Evolutionary conservation across 352 stramenopile species (phyloP).

Genomic region (Phytopythium mirpurense): DNA sequence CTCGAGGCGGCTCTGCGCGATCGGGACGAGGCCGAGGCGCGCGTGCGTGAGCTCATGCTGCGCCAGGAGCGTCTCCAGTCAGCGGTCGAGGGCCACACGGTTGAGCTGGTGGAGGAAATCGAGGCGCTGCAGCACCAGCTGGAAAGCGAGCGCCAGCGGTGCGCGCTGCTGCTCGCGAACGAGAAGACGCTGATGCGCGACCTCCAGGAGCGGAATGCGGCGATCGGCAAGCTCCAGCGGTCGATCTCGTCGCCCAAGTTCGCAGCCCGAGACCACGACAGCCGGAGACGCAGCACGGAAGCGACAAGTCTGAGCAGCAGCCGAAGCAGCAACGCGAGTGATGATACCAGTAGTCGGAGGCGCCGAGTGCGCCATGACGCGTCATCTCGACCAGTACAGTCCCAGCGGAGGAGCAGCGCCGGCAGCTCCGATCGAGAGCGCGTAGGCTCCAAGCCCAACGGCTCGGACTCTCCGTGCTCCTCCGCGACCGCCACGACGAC

Average conservation of each 20-base stretch:
- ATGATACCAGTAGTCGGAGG: background rate
- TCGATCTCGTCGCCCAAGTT: slow-evolving; percentile 16
- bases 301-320: slow-evolving; percentile 12
- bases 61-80: slow-evolving; percentile 64
- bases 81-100: slow-evolving; percentile 54
- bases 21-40: slow-evolving; percentile 54
- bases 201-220: slow-evolving; percentile 58
- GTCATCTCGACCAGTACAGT: background rate
- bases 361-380: background rate
- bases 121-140: slow-evolving; percentile 58
- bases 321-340: background rate
- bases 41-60: slow-evolving; percentile 44
- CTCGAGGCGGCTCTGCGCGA: slow-evolving; percentile 39
- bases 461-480: background rate
- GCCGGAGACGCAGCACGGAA: slow-evolving; percentile 4
- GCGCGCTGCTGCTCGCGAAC: slow-evolving; percentile 50
- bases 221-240: slow-evolving; percentile 47
- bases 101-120: slow-evolving; percentile 64
- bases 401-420: background rate
- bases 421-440: background rate
- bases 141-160: slow-evolving; percentile 60
- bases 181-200: slow-evolving; percentile 69
- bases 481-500: background rate
- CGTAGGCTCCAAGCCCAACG: background rate
- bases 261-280: background rate